These are phyloP conservation scores for Dalbergia cochinchinensis DNA, from an alignment of 306 rosid genomes.

Conservation along the genomic window DNA sequence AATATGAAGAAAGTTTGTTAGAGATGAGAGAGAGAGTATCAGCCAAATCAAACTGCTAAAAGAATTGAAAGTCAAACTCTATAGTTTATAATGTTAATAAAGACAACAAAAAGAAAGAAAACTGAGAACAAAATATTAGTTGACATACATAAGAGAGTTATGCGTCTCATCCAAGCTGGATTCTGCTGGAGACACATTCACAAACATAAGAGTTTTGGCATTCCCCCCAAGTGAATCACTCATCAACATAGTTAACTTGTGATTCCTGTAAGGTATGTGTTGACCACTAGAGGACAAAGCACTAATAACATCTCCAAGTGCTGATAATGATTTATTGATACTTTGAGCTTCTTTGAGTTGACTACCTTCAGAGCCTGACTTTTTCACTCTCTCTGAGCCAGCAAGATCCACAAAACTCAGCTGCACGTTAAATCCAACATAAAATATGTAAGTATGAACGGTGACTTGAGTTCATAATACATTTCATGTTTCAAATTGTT, in stretches of 20 bases:
- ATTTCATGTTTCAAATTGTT: constrained; percentile 19
- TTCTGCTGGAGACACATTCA: constrained; percentile 85
- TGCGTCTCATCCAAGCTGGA: constrained; percentile 93
- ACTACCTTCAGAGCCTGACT: constrained; percentile 89
- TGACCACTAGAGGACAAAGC: constrained; percentile 87
- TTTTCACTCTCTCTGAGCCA: constrained; percentile 93
- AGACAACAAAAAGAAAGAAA: not conserved
- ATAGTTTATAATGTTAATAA: not conserved
- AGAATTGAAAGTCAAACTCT: constrained; percentile 2
- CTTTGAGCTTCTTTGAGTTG: constrained; percentile 98
- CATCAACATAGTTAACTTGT: constrained; percentile 95
- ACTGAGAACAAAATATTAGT: not conserved
- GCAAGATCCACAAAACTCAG: constrained; percentile 99
- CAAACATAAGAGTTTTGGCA: constrained; percentile 97
- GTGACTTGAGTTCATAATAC: constrained; percentile 9
- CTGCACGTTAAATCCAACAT: constrained; percentile 53
- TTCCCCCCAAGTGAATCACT: constrained; percentile 98
- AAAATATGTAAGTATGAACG: constrained; percentile 12
- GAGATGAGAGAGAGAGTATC: not conserved
- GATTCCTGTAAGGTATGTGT: constrained; percentile 94
- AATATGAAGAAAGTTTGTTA: not conserved
- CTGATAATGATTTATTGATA: constrained; percentile 95
- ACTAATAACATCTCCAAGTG: constrained; percentile 93
- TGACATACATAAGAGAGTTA: constrained; percentile 83
- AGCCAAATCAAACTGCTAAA: not conserved